These are phyloP conservation scores for Cylindrotheca closterium DNA, from an alignment of 108 stramenopile genomes.

Conservation along the genomic window DNA sequence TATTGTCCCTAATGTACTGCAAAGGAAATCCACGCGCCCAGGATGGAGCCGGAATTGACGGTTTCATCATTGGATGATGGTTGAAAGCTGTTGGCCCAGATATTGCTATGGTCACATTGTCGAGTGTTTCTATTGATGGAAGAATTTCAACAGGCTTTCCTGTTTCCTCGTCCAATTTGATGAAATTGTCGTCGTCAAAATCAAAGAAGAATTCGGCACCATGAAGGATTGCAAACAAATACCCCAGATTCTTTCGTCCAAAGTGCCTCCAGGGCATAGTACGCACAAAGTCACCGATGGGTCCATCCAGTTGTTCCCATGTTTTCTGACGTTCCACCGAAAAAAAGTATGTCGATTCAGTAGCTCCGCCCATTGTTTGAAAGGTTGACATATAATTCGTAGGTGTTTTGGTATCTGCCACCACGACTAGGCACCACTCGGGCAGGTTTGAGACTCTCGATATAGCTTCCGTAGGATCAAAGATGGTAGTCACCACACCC, in stretches of 20 bases:
- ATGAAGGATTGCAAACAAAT: constrained; percentile 47
- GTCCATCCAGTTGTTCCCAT: constrained; percentile 3
- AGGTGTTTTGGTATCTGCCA: too few relatives aligned
- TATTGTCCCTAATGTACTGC: constrained; percentile 16
- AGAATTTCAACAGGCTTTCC: too few relatives aligned
- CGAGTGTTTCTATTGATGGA: too few relatives aligned
- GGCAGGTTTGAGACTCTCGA: constrained; percentile 10
- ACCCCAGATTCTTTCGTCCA: constrained; percentile 58
- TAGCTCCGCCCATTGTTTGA: not conserved
- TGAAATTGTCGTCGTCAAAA: too few relatives aligned
- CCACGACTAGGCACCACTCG: constrained; percentile 38
- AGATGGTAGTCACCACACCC: constrained; percentile 62
- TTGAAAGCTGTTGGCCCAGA: too few relatives aligned
- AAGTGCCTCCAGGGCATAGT: constrained; percentile 48
- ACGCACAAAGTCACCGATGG: constrained; percentile 28
- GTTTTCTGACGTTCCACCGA: constrained; percentile 11
- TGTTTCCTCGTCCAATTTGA: not conserved
- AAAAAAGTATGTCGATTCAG: constrained; percentile 9
- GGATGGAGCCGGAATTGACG: constrained; percentile 15
- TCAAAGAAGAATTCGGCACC: constrained; percentile 55
- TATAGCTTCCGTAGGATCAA: constrained; percentile 38
- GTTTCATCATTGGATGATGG: constrained; percentile 47
- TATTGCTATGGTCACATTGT: too few relatives aligned
- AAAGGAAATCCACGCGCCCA: constrained; percentile 70
- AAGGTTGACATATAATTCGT: too few relatives aligned